Conservation (phyloP, 345 rosid species). For the Melaleuca quinquenervia region DNA sequence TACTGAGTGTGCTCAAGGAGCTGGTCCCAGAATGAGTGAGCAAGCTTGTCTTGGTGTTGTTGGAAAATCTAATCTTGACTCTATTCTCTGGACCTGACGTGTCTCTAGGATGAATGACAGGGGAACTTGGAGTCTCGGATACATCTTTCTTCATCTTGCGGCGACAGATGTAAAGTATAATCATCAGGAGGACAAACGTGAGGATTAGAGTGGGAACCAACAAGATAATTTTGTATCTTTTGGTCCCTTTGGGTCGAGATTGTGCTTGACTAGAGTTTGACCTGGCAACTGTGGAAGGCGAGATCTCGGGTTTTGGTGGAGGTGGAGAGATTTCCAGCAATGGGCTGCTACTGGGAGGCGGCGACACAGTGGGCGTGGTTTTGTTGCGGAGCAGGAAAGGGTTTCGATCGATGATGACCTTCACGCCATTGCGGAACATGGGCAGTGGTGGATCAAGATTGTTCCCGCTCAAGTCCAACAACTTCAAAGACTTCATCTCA, state of each 20-base stretch:
- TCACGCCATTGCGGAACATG: constrained; percentile 18
- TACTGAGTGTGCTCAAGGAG: constrained; percentile 22
- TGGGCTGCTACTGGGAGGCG: not conserved
- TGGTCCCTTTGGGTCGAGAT: not conserved
- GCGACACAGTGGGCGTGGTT: constrained; percentile 3
- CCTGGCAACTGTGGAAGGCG: constrained; percentile 10
- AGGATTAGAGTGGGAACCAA: not conserved
- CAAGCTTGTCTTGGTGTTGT: constrained; percentile 10
- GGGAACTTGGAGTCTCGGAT: constrained; percentile 6
- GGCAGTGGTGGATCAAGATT: constrained; percentile 37
- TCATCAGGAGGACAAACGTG: constrained; percentile 1
- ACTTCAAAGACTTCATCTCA: constrained; percentile 17
- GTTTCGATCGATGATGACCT: constrained; percentile 28
- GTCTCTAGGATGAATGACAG: constrained; percentile 30
- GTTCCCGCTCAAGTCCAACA: constrained; percentile 32
- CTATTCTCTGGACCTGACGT: constrained; percentile 14
- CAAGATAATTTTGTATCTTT: not conserved
- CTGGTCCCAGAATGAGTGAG: constrained; percentile 15
- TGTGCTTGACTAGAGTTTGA: not conserved
- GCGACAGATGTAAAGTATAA: constrained; percentile 11
- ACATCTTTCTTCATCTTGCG: constrained; percentile 13
- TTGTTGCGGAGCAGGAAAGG: constrained; percentile 20
- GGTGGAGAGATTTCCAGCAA: not conserved
- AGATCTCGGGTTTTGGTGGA: constrained; percentile 8
- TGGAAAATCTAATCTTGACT: constrained; percentile 16